These are phyloP conservation scores for Pachysandra terminalis DNA, from an alignment of 164 flowering plant genomes.

Conservation along the genomic window DNA sequence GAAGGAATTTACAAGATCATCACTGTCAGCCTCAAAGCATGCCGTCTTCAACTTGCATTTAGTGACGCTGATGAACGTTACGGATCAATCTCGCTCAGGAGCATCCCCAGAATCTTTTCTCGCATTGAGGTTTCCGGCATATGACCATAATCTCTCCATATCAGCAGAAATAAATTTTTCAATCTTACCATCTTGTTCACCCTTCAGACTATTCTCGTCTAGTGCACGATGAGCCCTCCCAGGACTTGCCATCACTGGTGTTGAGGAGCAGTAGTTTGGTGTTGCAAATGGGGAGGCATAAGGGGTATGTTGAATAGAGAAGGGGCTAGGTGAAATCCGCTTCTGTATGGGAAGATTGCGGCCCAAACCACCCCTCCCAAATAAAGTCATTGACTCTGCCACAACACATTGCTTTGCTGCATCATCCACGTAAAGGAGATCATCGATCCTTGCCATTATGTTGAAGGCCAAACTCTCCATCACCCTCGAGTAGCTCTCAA, in stretches of 20 bases:
- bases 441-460: slow-evolving; percentile 72
- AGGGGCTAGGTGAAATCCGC: slow-evolving; percentile 42
- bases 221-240: slow-evolving; percentile 14
- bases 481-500: slow-evolving; percentile 90
- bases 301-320: slow-evolving; percentile 37
- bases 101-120: slow-evolving; percentile 26
- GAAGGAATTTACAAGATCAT: slow-evolving; percentile 12
- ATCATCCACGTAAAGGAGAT: slow-evolving; percentile 66
- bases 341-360: slow-evolving; percentile 34
- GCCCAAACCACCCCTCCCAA: slow-evolving; percentile 26
- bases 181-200: slow-evolving; percentile 17
- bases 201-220: slow-evolving; percentile 7
- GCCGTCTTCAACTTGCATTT: not conserved
- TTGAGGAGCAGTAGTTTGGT: slow-evolving; percentile 32
- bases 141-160: slow-evolving; percentile 26
- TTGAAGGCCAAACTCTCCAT: slow-evolving; percentile 81
- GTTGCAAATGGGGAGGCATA: slow-evolving; percentile 44
- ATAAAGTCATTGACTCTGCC: slow-evolving; percentile 32
- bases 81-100: slow-evolving; percentile 25
- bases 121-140: slow-evolving; percentile 25
- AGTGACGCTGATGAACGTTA: not conserved
- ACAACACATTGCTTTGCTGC: slow-evolving; percentile 39
- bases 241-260: slow-evolving; percentile 31
- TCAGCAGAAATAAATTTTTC: slow-evolving; percentile 22
- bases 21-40: not conserved